Base-by-base conservation (phyloP, 768 basidiomycete species). In the Pleurotus giganteus region DNA sequence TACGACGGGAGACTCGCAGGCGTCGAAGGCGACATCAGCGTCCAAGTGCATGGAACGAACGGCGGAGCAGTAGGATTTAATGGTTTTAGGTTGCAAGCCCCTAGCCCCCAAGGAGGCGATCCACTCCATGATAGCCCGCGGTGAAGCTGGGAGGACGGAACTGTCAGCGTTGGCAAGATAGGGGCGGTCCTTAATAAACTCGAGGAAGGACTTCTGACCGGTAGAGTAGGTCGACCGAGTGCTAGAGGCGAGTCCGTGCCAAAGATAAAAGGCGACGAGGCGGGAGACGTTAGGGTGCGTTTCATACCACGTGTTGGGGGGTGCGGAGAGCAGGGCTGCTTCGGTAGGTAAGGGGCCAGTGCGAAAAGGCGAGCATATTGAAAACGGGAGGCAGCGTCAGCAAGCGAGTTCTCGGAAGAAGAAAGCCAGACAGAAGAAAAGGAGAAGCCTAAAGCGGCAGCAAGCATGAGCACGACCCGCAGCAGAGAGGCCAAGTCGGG, bases 331-430 rank as follows among this genome's bases (percentile, higher is more conserved):
- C 51, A 62, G 52, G 54, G 56, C 45, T 57, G 36, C 2, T 2
- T 17, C 34, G 12, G 2, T 15, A 69, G 66, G 31, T 62, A n/a
- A 0, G 66, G 65, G 8, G 60, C 61, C 8, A 66, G 58, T n/a
- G 57, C 15, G 58, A 70, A 66, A 0, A 71, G 50, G 15, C 54
- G 34, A 8, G 47, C 9, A 52, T 64, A 71, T 57, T 58, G 58
- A 46, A 65, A 66, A 60, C 60, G 58, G 56, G 66, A 69, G 52
- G 65, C 65, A 44, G 66, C 60, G 27, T 69, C 61, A 64, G 66
- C 65, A 49, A 65, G 26, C 0, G 37, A 4, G 32, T 66, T 65
- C 15, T 66, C 56, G 7, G 39, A 3, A 37, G 65, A 57, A 6
- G 65, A 47, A 39, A 66, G 51, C 62, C 61, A 68, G 13, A 57